Conservation (phyloP, 495 filamentous ascomycete species). For the Xylaria flabelliformis region DNA sequence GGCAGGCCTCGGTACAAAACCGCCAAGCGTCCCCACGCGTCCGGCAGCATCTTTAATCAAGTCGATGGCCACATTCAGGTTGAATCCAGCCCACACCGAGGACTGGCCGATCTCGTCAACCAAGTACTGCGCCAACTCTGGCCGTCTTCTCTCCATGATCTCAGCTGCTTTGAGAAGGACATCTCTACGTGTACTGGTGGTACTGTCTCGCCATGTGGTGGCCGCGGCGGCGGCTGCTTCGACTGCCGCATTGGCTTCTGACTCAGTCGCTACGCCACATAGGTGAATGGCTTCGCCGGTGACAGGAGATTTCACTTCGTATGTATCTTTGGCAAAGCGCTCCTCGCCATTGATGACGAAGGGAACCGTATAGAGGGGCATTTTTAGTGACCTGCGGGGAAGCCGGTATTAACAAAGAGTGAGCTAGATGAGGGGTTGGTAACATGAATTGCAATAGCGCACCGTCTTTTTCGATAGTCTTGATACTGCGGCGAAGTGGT, state of each 20-base stretch:
- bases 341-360: slow-evolving; percentile 78
- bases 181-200: slow-evolving; percentile 67
- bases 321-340: slow-evolving; percentile 63
- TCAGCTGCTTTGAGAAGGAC: slow-evolving; percentile 75
- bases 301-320: slow-evolving; percentile 69
- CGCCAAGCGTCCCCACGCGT: slow-evolving; percentile 64
- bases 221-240: slow-evolving; percentile 72
- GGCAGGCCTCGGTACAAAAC: slow-evolving; percentile 63
- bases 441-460: slow-evolving; percentile 1
- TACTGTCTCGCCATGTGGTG: slow-evolving; percentile 70
- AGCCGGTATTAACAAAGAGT: background rate
- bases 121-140: slow-evolving; percentile 69
- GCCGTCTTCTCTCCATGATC: slow-evolving; percentile 65
- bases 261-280: slow-evolving; percentile 65
- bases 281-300: slow-evolving; percentile 66
- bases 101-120: slow-evolving; percentile 71
- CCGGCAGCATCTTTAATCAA: slow-evolving; percentile 75
- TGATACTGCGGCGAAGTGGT: background rate
- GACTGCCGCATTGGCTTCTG: slow-evolving; percentile 67
- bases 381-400: slow-evolving; percentile 27
- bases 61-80: slow-evolving; percentile 63
- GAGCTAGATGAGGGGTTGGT: slow-evolving; percentile 11
- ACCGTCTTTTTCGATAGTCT: background rate
- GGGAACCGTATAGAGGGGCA: slow-evolving; percentile 57
- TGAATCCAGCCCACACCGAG: slow-evolving; percentile 64